These are phyloP conservation scores for Neopestalotiopsis sp. DNA, from an alignment of 2,329 filamentous ascomycete genomes.

Conservation along the genomic window DNA sequence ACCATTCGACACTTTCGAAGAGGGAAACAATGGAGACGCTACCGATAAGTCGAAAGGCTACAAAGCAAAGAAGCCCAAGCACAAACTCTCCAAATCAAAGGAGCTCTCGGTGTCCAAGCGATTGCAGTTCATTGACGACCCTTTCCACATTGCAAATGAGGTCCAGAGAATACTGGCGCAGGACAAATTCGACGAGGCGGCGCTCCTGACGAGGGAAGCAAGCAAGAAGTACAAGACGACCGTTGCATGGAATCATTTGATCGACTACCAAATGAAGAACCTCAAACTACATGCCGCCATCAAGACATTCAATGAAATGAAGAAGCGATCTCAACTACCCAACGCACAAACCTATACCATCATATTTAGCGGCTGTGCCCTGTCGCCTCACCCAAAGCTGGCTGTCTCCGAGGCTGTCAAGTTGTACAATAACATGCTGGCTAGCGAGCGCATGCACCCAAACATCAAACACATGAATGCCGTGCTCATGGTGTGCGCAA, in stretches of 20 bases:
- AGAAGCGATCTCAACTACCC: conserved; percentile 83
- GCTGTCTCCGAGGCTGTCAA: conserved; percentile 72
- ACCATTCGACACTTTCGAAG: not conserved
- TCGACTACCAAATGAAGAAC: conserved; percentile 71
- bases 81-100: conserved; percentile 29
- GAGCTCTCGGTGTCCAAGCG: conserved; percentile 56
- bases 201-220: conserved; percentile 70
- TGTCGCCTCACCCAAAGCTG: conserved; percentile 59
- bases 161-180: conserved; percentile 65
- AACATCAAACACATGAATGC: conserved; percentile 88
- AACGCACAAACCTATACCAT: conserved; percentile 85
- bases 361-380: conserved; percentile 76
- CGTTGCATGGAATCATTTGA: conserved; percentile 88
- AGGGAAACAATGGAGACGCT: conserved; percentile 12
- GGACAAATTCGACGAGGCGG: conserved; percentile 68
- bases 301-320: conserved; percentile 98
- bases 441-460: conserved; percentile 67
- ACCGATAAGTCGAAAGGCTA: conserved; percentile 25
- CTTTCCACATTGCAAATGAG: conserved; percentile 72
- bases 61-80: conserved; percentile 24
- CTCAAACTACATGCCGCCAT: conserved; percentile 68
- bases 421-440: conserved; percentile 78
- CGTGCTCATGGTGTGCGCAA: conserved; percentile 80
- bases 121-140: conserved; percentile 69
- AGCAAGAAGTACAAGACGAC: conserved; percentile 67